A percentile compares a stretch with the other conserved stretches of the same genome.
Evolutionary conservation across 2,329 filamentous ascomycete genomes (phyloP).

Genomic region (Dactylellina leptospora): DNA sequence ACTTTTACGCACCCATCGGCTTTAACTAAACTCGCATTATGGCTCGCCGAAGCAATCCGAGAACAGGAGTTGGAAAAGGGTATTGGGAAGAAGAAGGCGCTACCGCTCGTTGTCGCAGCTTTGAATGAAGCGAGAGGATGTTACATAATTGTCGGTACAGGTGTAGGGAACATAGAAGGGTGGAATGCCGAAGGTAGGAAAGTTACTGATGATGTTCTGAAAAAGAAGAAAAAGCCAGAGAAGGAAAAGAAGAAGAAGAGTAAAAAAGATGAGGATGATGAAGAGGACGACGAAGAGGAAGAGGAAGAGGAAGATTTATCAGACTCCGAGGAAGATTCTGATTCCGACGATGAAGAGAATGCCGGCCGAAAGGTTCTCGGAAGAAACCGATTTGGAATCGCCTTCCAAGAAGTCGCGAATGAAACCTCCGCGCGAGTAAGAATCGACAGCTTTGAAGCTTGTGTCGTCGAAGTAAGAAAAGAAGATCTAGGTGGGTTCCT

Average conservation of each 20-base stretch:
- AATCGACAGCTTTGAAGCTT: constrained; percentile 97
- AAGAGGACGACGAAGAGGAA: constrained; percentile 62
- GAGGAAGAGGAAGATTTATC: constrained; percentile 63
- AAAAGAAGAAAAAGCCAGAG: constrained; percentile 70
- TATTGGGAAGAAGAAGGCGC: constrained; percentile 67
- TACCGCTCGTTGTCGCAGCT: constrained; percentile 87
- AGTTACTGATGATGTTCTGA: constrained; percentile 70
- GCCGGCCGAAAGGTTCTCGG: constrained; percentile 74
- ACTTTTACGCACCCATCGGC: constrained; percentile 93
- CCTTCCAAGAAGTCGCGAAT: constrained; percentile 92
- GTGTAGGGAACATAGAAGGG: constrained; percentile 77
- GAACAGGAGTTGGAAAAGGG: constrained; percentile 88
- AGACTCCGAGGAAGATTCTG: constrained; percentile 62
- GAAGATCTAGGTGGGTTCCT: constrained; percentile 91
- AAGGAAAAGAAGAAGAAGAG: constrained; percentile 71
- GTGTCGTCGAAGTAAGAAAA: constrained; percentile 96
- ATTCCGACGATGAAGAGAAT: constrained; percentile 65
- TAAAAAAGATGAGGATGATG: constrained; percentile 65
- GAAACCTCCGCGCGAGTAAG: constrained; percentile 89
- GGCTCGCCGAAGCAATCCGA: constrained; percentile 89
- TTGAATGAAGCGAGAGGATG: constrained; percentile 86
- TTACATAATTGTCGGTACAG: constrained; percentile 92
- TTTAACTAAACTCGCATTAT: constrained; percentile 89
- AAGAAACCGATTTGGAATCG: constrained; percentile 88
- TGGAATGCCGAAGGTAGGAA: constrained; percentile 73